Conservation (phyloP, 495 filamentous ascomycete species). For the Annulohypoxylon moriforme region DNA sequence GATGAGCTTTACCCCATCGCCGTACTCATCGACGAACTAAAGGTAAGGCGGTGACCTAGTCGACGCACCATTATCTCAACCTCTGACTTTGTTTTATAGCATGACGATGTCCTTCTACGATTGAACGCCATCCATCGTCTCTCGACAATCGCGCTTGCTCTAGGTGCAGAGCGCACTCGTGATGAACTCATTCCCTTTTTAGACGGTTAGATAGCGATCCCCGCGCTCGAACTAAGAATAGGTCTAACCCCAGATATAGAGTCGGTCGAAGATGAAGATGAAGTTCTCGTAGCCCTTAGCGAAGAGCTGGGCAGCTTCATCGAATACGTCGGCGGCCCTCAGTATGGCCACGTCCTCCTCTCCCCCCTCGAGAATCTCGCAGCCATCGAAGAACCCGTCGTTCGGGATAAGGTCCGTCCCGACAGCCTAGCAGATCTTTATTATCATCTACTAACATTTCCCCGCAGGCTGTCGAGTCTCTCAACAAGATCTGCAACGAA, state of each 20-base stretch:
- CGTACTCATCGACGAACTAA: constrained; percentile 98
- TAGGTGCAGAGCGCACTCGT: constrained; percentile 93
- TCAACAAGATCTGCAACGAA: constrained; percentile 97
- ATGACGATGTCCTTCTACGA: constrained; percentile 96
- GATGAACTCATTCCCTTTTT: constrained; percentile 99
- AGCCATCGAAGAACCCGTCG: constrained; percentile 96
- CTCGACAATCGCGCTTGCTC: constrained; percentile 94
- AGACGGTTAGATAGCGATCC: constrained; percentile 74
- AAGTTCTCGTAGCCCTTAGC: constrained; percentile 95
- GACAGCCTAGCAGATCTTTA: constrained; percentile 3
- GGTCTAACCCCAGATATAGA: constrained; percentile 65
- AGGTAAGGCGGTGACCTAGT: constrained; percentile 69
- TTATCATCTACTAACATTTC: constrained; percentile 24
- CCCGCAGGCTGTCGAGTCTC: constrained; percentile 89
- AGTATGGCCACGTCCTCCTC: constrained; percentile 93
- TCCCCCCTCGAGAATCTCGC: constrained; percentile 98
- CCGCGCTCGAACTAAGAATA: constrained; percentile 35
- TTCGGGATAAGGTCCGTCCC: constrained; percentile 86
- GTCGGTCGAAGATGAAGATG: constrained; percentile 98
- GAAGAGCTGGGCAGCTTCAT: constrained; percentile 96
- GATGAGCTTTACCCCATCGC: constrained; percentile 99
- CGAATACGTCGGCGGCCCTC: constrained; percentile 95
- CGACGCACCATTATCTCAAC: constrained; percentile 11
- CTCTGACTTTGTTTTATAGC: constrained; percentile 63
- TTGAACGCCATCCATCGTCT: constrained; percentile 98